Evolutionary conservation across 805 yeast genomes (phyloP).

Genomic region (Blastobotrys muscicola): DNA sequence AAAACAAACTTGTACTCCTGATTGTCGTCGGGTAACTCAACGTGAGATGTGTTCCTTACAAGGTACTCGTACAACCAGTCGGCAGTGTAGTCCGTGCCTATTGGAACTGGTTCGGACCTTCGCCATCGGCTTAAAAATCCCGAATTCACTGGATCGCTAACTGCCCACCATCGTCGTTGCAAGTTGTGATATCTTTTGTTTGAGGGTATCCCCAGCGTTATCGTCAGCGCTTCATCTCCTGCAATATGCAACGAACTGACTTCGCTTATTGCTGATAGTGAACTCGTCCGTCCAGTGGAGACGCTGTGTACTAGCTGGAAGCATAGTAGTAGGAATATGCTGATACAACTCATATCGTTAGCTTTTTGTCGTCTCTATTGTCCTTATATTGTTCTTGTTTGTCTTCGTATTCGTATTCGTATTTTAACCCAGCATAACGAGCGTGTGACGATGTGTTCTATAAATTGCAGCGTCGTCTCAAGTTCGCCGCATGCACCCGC

Average conservation of each 20-base stretch:
- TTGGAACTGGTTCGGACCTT: background rate
- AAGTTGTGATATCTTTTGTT: constrained; percentile 16
- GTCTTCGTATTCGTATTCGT: no score
- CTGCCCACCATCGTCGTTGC: constrained; percentile 22
- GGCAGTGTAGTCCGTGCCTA: constrained; percentile 10
- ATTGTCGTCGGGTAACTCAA: constrained; percentile 16
- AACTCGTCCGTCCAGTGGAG: no score
- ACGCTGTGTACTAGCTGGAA: no score
- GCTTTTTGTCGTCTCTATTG: no score
- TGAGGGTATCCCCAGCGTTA: constrained; percentile 16
- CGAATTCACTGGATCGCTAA: constrained; percentile 19
- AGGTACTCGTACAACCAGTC: constrained; percentile 16
- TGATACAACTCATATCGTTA: no score
- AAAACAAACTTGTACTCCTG: constrained; percentile 18
- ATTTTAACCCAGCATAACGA: no score
- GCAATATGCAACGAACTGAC: background rate
- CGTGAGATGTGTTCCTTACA: constrained; percentile 15
- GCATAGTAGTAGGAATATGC: no score
- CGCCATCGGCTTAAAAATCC: background rate
- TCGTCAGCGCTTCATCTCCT: constrained; percentile 5
- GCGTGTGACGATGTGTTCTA: no score
- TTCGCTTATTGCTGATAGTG: no score
- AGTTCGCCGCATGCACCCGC: no score
- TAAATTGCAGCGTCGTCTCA: no score
- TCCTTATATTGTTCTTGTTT: no score